Evolutionary conservation across 495 filamentous ascomycete species (phyloP), one percentile per base, ranked within the genome.

Genomic region (Bacidia rubella): DNA sequence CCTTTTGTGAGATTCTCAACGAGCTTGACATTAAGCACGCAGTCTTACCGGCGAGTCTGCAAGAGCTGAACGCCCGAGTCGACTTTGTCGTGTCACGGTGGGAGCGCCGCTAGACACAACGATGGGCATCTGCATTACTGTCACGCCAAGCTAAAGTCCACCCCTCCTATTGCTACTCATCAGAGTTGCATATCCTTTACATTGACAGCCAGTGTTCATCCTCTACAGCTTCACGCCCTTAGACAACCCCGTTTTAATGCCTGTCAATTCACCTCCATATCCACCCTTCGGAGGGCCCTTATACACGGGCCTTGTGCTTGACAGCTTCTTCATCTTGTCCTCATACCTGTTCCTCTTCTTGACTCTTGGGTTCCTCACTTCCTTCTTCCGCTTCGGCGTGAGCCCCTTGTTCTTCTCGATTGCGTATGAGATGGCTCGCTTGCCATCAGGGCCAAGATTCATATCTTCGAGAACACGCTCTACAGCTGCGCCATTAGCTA

Each of bases 321-420:
- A 76, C 65, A 97, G 67, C 76, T 96, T 96, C 82, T 93, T 95
- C 75, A 87, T 82, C 75, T 93, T 94, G 44, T 85, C 80, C 60
- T 90, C 88, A 67, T 75, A 98, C 78, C 81, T 86, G 79, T 84
- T 85, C 68, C 86, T 77, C 85, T 96, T 98, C 83, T 97, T 98
- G 51, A 98, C 89, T 66, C 92, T 75, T 12, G 93, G 92, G 69
- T 98, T 98, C 55, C 92, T 75, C 45, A 85, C 80, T 50, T 92
- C 86, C 77, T 97, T 96, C 76, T 81, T 93, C 49, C 92, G 75
- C 63, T 85, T 78, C 47, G 90, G 85, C 57, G 86, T 80, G 57
- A 98, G 72, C 27, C 93, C 92, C 74, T 95, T 95, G 67, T 98
- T 98, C 79, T 95, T 95, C 74, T 88, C 74, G 63, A 98, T 97